A percentile compares a stretch with the other conserved stretches of the same genome.
Evolutionary conservation across 345 rosid genomes (phyloP).

Genomic region (Tarenaya hassleriana): DNA sequence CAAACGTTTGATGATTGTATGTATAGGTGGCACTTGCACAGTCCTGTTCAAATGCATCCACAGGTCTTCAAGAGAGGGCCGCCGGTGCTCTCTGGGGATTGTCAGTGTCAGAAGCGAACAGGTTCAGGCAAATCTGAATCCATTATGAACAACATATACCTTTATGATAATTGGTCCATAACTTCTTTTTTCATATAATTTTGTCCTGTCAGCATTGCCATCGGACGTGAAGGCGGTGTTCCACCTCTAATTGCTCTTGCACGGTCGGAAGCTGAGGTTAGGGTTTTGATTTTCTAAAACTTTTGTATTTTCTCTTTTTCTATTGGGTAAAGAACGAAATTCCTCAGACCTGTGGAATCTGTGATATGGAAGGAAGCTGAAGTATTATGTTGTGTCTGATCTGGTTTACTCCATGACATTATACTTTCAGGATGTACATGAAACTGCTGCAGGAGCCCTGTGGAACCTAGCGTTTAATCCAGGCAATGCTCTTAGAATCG

Average conservation of each 20-base stretch:
- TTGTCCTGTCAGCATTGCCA: constrained; percentile 46
- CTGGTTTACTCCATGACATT: background rate
- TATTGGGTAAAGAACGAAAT: no score
- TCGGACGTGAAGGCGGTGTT: constrained; percentile 79
- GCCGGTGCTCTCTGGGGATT: constrained; percentile 99
- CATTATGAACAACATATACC: no score
- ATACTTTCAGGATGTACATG: constrained; percentile 71
- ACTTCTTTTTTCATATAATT: no score
- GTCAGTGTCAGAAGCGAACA: constrained; percentile 88
- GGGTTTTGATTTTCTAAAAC: no score
- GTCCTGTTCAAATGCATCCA: constrained; percentile 74
- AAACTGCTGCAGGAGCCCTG: constrained; percentile 85
- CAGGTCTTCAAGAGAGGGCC: constrained; percentile 96
- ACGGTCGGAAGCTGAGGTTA: constrained; percentile 65
- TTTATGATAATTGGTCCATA: no score
- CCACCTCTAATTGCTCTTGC: constrained; percentile 67
- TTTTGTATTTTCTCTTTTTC: no score
- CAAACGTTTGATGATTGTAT: constrained; percentile 20
- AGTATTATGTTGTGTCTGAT: no score
- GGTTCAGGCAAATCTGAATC: constrained; percentile 37
- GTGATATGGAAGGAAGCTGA: no score
- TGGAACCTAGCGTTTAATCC: constrained; percentile 85
- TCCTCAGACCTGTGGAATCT: no score
- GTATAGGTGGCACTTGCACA: constrained; percentile 84
- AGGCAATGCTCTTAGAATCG: constrained; percentile 68